Conservation (phyloP, 1,284 basidiomycete species). For the Cutaneotrichosporon sp. region DNA sequence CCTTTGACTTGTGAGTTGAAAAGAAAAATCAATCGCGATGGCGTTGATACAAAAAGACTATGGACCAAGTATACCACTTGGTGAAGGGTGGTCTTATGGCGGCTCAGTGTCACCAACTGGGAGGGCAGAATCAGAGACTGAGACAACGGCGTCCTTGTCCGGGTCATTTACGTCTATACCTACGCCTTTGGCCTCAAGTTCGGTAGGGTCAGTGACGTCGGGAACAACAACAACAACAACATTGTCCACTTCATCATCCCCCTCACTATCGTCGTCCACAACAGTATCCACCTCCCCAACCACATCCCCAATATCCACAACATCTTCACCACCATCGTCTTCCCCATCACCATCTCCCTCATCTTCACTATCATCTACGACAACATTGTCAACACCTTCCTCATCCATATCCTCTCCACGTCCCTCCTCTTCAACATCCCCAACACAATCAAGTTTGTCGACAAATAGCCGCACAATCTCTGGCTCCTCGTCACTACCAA, state of each 20-base stretch:
- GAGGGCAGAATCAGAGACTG: background rate
- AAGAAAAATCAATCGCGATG: slow-evolving; percentile 19
- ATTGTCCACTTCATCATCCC: slow-evolving; percentile 5
- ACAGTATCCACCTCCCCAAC: slow-evolving; percentile 9
- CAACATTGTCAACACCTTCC: background rate
- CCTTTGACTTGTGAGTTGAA: slow-evolving; percentile 34
- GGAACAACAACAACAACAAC: background rate
- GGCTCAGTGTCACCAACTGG: slow-evolving; percentile 4
- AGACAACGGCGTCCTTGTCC: background rate
- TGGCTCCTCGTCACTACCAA: background rate
- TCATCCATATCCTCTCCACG: background rate
- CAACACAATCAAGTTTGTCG: background rate
- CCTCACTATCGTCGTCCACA: slow-evolving; percentile 11
- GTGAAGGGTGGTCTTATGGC: slow-evolving; percentile 5
- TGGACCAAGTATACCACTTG: slow-evolving; percentile 15
- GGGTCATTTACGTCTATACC: background rate
- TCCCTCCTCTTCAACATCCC: background rate
- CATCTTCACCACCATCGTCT: background rate
- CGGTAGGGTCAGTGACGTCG: slow-evolving; percentile 1
- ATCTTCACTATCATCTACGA: background rate
- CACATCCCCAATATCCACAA: background rate
- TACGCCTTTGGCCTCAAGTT: background rate
- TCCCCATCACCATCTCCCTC: slow-evolving; percentile 4
- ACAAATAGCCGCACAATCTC: background rate
- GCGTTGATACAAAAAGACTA: slow-evolving; percentile 7